Base-by-base conservation (phyloP, 306 rosid genomes). In the Quillaja saponaria region DNA sequence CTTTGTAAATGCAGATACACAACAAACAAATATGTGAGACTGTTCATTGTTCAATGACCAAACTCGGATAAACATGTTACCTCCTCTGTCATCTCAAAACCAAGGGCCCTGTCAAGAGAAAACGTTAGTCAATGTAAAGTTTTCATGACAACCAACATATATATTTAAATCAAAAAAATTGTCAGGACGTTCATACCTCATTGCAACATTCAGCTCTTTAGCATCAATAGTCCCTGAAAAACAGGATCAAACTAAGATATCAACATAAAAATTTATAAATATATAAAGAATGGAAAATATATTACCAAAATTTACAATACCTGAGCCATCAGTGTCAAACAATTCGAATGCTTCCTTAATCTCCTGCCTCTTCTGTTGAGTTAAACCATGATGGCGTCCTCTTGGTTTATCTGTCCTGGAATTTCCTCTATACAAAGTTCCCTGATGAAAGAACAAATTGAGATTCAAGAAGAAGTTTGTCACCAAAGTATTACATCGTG, bases 61-160 rank as follows among this genome's bases (percentile, higher is more conserved):
- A 13, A 45, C 35, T n/a, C 41, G 49, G 42, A 34, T 63, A 68
- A 13, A 34, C 38, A 63, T 34, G 47, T 71, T 82, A 92, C 99
- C 95, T 86, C 89, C 47, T 92, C 99, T 9, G 95, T 92, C 99
- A 92, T 92, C 85, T 92, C 99, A 69, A 92, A 89, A 48, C 97
- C 99, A 61, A 92, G 97, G 44, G 99, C 99, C 95, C 99, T 92
- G 85, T 53, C 46, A 80, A 67, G 33, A 69, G n/a, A 75, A 78
- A 28, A 68, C 42, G 37, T 59, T 31, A 21, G 63, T 71, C 16
- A 8, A 8, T 39, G 54, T 12, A 17, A 17, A 54, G 40, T 44
- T 31, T 67, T 54, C 51, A 64, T 3, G 52, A 37, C 28, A 10
- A 59, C 57, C 34, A 56, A 74, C 50, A 55, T 55, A 40, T 4